phyloP scores from a whole-genome alignment of 208 protist species.

The Leishmania guyanensis region DNA sequence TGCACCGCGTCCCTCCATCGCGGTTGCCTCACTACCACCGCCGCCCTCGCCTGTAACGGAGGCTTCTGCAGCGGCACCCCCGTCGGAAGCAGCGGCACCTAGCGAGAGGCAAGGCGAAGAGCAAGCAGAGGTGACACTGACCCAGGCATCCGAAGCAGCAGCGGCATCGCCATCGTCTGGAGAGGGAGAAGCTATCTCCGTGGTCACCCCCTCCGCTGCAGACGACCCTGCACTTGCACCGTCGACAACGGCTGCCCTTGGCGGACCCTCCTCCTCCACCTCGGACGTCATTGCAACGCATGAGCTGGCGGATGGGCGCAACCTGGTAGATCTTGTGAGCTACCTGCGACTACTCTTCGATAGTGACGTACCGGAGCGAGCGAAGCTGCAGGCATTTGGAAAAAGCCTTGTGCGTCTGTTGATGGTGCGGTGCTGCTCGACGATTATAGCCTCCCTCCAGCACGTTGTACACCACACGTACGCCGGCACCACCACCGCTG shows the following conservation, averaged over 20 bases:
- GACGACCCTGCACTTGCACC: background rate
- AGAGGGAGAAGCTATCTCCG: background rate
- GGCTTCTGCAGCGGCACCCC: background rate
- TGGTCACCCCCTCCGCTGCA: background rate
- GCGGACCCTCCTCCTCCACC: slow-evolving; percentile 28
- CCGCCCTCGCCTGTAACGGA: background rate
- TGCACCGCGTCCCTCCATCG: slow-evolving; percentile 38
- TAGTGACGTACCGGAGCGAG: slow-evolving; percentile 56
- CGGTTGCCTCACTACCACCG: background rate
- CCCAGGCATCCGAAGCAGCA: background rate
- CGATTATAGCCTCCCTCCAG: slow-evolving; percentile 61
- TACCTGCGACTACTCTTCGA: slow-evolving; percentile 64
- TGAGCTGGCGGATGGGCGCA: slow-evolving; percentile 14
- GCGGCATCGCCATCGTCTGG: background rate
- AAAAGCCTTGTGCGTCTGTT: slow-evolving; percentile 59
- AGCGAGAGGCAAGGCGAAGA: background rate
- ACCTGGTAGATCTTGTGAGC: slow-evolving; percentile 58
- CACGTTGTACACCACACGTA: slow-evolving; percentile 68
- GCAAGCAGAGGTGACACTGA: background rate
- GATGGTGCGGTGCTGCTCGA: slow-evolving; percentile 80
- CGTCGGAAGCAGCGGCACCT: background rate
- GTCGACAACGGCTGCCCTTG: background rate
- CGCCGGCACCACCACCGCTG: slow-evolving; percentile 1
- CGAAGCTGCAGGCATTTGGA: slow-evolving; percentile 61
- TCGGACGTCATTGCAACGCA: slow-evolving; percentile 18